phyloP scores from a whole-genome alignment of 2,329 filamentous ascomycete genomes.

The Scedosporium aurantiacum region DNA sequence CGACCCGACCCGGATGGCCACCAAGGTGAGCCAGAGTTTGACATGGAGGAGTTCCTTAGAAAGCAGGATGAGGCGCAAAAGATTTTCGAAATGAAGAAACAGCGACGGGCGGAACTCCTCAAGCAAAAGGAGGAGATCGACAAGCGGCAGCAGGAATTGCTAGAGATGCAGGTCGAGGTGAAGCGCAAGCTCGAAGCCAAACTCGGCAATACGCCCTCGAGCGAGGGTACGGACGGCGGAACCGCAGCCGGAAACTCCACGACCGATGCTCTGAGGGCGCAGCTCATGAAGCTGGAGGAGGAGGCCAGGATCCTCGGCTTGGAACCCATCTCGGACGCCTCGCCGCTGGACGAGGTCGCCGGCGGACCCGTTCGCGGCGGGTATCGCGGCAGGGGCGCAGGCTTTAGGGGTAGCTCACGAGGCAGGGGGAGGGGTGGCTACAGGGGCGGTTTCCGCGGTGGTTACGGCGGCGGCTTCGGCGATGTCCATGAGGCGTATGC shows the following conservation, averaged over 20 bases:
- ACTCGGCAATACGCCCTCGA: slow-evolving; percentile 40
- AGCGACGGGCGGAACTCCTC: slow-evolving; percentile 52
- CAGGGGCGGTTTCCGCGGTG: slow-evolving; percentile 28
- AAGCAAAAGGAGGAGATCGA: slow-evolving; percentile 53
- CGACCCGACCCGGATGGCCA: slow-evolving; percentile 10
- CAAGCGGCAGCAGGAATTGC: slow-evolving; percentile 48
- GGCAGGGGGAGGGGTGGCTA: slow-evolving; percentile 19
- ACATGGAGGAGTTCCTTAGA: slow-evolving; percentile 57
- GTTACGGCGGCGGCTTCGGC: slow-evolving; percentile 29
- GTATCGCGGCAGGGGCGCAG: slow-evolving; percentile 1
- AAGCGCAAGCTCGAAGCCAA: slow-evolving; percentile 50
- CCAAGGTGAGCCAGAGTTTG: slow-evolving; percentile 41
- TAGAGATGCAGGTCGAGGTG: slow-evolving; percentile 55
- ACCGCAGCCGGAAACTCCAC: slow-evolving; percentile 26
- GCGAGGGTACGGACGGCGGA: slow-evolving; percentile 16
- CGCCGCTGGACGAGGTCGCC: slow-evolving; percentile 27
- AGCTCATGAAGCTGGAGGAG: slow-evolving; percentile 60
- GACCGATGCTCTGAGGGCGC: slow-evolving; percentile 57
- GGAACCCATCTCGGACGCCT: slow-evolving; percentile 36
- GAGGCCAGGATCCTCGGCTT: slow-evolving; percentile 62
- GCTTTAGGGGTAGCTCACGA: slow-evolving; percentile 9
- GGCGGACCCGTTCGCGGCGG: slow-evolving; percentile 7
- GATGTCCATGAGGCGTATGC: slow-evolving; percentile 46
- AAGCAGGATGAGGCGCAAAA: slow-evolving; percentile 65
- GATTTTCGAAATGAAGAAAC: slow-evolving; percentile 52